phyloP scores from a whole-genome alignment of 495 filamentous ascomycete genomes.

The Daldinia decipiens region DNA sequence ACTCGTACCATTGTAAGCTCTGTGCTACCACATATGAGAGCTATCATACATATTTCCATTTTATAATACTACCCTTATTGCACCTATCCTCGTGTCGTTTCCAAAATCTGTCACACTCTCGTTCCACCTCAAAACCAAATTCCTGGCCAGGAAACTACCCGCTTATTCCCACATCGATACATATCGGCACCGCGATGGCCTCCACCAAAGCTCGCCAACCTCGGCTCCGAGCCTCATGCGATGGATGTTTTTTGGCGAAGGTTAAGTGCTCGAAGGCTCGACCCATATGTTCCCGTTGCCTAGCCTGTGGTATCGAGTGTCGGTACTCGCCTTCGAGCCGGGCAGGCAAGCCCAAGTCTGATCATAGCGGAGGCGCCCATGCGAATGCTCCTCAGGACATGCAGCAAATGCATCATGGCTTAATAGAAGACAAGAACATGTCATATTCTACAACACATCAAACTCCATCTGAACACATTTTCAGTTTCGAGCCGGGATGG shows the following conservation, averaged over 20 bases:
- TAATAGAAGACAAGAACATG: conserved; percentile 48
- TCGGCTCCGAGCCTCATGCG: conserved; percentile 62
- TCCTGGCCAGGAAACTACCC: conserved; percentile 5
- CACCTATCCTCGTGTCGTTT: conserved; percentile 29
- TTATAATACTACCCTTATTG: conserved; percentile 42
- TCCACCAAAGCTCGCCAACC: conserved; percentile 51
- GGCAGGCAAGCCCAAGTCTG: conserved; percentile 57
- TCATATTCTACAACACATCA: conserved; percentile 41
- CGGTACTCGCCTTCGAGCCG: conserved; percentile 62
- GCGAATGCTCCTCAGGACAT: conserved; percentile 31
- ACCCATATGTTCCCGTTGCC: conserved; percentile 61
- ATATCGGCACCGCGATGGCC: conserved; percentile 45
- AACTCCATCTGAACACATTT: conserved; percentile 28
- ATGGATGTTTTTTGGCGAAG: conserved; percentile 65
- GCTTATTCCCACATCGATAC: conserved; percentile 18
- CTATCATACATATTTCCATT: conserved; percentile 34
- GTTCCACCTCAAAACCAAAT: conserved; percentile 20
- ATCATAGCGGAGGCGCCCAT: conserved; percentile 47
- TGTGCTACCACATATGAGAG: conserved; percentile 33
- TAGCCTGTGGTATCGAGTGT: conserved; percentile 58
- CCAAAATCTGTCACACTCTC: conserved; percentile 38
- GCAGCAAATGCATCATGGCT: conserved; percentile 33
- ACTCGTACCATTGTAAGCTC: conserved; percentile 37
- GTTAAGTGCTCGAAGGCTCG: conserved; percentile 64
- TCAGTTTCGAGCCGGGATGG: conserved; percentile 50